Percentiles rank a stretch among this genome's conserved stretches.
These are phyloP conservation scores for Aquilaria yunnanensis DNA, from an alignment of 345 rosid species.

Conservation along the genomic window DNA sequence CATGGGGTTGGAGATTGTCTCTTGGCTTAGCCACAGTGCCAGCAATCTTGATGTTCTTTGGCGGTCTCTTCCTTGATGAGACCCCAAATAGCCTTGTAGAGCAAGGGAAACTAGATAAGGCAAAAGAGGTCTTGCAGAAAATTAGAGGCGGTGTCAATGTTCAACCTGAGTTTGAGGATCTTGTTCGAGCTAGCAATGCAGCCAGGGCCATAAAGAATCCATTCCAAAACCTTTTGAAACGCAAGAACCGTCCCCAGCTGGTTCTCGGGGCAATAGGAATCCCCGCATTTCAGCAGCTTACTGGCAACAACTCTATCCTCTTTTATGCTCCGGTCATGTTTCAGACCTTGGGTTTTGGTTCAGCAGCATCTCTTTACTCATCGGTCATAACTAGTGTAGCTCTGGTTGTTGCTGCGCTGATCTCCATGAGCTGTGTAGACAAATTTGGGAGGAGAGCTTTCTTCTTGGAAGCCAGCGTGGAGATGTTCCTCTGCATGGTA, in stretches of 20 bases:
- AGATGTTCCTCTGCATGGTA: slow-evolving; percentile 75
- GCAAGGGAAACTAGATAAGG: slow-evolving; percentile 66
- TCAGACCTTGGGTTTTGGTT: slow-evolving; percentile 81
- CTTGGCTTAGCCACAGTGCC: slow-evolving; percentile 65
- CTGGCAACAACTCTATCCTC: slow-evolving; percentile 79
- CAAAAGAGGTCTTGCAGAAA: slow-evolving; percentile 47
- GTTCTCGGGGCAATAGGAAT: slow-evolving; percentile 65
- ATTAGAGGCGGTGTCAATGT: slow-evolving; percentile 59
- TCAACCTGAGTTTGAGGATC: slow-evolving; percentile 69
- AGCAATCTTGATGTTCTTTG: slow-evolving; percentile 58
- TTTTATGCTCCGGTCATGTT: slow-evolving; percentile 85
- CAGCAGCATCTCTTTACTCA: slow-evolving; percentile 53
- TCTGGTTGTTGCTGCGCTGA: slow-evolving; percentile 44
- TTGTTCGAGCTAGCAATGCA: slow-evolving; percentile 65
- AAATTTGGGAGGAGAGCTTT: slow-evolving; percentile 68
- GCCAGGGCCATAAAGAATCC: slow-evolving; percentile 63
- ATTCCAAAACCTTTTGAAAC: slow-evolving; percentile 50
- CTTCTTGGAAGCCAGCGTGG: slow-evolving; percentile 71
- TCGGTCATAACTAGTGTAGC: slow-evolving; percentile 57
- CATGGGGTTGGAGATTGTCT: slow-evolving; percentile 88
- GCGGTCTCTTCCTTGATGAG: slow-evolving; percentile 60
- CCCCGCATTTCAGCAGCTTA: slow-evolving; percentile 80
- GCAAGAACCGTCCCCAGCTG: slow-evolving; percentile 68
- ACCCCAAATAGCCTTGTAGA: slow-evolving; percentile 83
- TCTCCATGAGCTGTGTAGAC: slow-evolving; percentile 68